Percentiles rank a stretch among this genome's conserved stretches.
These are phyloP conservation scores for Malania oleifera DNA, from an alignment of 164 flowering plant species.

Conservation along the genomic window DNA sequence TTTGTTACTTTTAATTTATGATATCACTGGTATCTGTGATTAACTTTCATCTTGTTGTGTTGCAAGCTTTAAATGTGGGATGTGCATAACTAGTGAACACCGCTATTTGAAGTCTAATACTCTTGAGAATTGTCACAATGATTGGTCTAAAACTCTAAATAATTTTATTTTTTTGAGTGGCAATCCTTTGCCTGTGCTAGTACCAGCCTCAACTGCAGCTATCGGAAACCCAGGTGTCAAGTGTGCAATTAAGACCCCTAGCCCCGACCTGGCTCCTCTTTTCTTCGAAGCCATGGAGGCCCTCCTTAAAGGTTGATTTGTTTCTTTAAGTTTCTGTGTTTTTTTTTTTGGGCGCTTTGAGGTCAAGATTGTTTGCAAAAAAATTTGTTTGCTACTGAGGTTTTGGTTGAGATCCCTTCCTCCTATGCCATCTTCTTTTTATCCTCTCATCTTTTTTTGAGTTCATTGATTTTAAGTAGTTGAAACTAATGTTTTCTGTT, in stretches of 20 bases:
- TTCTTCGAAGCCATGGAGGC: slow-evolving; percentile 83
- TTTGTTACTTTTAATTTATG: neutral
- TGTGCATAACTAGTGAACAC: neutral
- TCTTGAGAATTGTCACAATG: no score
- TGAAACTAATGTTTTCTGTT: no score
- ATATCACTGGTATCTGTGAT: neutral
- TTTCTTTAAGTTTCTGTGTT: neutral
- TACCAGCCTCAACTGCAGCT: slow-evolving; percentile 63
- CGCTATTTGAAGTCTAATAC: no score
- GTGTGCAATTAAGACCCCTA: slow-evolving; percentile 88
- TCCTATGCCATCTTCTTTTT: no score
- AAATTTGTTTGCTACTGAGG: slow-evolving; percentile 1
- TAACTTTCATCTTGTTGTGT: neutral
- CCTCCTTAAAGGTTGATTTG: slow-evolving; percentile 51
- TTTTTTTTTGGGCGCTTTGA: neutral
- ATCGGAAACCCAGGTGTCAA: slow-evolving; percentile 71
- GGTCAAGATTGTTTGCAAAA: neutral
- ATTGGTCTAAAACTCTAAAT: slow-evolving; percentile 12
- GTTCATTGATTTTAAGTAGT: no score
- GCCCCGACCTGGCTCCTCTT: slow-evolving; percentile 82
- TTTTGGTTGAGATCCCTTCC: slow-evolving; percentile 15
- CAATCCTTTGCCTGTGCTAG: slow-evolving; percentile 75
- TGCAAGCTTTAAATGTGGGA: neutral
- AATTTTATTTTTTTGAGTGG: slow-evolving; percentile 28
- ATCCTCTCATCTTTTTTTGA: neutral